Conservation (phyloP, 73 alveolate genomes). For the Uronychia setigera region DNA sequence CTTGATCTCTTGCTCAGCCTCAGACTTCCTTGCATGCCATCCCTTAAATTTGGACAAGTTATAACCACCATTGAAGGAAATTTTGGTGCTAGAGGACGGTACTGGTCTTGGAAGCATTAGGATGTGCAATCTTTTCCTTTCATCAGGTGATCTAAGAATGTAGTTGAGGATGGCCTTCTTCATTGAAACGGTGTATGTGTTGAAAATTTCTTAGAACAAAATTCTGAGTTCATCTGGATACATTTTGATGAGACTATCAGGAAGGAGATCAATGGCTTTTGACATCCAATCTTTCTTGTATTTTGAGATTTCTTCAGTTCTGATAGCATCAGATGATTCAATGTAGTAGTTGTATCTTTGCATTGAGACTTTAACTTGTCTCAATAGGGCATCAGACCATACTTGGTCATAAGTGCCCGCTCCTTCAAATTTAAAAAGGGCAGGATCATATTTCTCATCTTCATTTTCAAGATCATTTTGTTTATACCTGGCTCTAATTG, state of each 20-base stretch:
- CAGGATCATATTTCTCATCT: slow-evolving; percentile 84
- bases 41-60: slow-evolving; percentile 68
- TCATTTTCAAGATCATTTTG: slow-evolving; percentile 4
- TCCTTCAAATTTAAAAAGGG: slow-evolving; percentile 70
- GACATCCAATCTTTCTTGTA: slow-evolving; percentile 86
- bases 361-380: slow-evolving; percentile 74
- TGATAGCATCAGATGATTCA: slow-evolving; percentile 77
- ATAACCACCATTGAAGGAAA: slow-evolving; percentile 93
- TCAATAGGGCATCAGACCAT: slow-evolving; percentile 83
- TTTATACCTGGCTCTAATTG: slow-evolving; percentile 52
- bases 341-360: slow-evolving; percentile 88
- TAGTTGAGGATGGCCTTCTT: slow-evolving; percentile 90
- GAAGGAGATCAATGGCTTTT: slow-evolving; percentile 79
- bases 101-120: slow-evolving; percentile 88
- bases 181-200: slow-evolving; percentile 80
- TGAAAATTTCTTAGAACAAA: slow-evolving; percentile 84
- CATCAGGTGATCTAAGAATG: slow-evolving; percentile 93
- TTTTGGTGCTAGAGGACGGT: slow-evolving; percentile 84
- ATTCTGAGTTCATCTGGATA: slow-evolving; percentile 53
- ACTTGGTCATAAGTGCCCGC: slow-evolving; percentile 66
- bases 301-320: slow-evolving; percentile 85
- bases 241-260: slow-evolving; percentile 67
- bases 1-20: slow-evolving; percentile 56
- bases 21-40: slow-evolving; percentile 74
- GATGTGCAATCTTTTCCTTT: slow-evolving; percentile 93